These are phyloP conservation scores for Aciculoconidium aculeatum DNA, from an alignment of 805 yeast species.

Conservation along the genomic window DNA sequence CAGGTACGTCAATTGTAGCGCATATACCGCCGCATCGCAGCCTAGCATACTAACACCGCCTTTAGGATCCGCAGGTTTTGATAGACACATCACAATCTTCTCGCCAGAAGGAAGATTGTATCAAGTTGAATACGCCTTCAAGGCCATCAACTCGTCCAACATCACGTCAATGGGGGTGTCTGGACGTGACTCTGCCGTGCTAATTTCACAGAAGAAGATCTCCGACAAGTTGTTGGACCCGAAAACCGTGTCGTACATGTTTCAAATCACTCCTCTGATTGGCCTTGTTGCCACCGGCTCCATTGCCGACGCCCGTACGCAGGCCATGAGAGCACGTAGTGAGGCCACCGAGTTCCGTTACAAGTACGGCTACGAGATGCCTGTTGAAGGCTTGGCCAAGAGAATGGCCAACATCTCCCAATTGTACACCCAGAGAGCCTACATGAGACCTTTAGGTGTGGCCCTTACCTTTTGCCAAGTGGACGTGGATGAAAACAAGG, in stretches of 20 bases:
- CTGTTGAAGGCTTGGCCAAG: slow-evolving; percentile 86
- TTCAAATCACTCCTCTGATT: slow-evolving; percentile 70
- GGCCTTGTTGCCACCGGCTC: slow-evolving; percentile 95
- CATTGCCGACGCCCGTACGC: slow-evolving; percentile 90
- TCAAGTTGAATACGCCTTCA: slow-evolving; percentile 97
- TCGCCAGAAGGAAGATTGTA: slow-evolving; percentile 97
- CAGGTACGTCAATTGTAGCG: slow-evolving; percentile 17
- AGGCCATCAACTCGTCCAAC: slow-evolving; percentile 90
- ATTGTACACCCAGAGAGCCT: slow-evolving; percentile 94
- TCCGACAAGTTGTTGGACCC: slow-evolving; percentile 93
- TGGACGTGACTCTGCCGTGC: slow-evolving; percentile 81
- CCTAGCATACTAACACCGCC: slow-evolving; percentile 30
- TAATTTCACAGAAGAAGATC: slow-evolving; percentile 91
- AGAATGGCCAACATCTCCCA: slow-evolving; percentile 95
- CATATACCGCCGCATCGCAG: too few species aligned
- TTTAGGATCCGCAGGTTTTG: slow-evolving; percentile 85
- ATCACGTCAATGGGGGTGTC: slow-evolving; percentile 83
- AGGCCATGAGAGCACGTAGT: slow-evolving; percentile 84
- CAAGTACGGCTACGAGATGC: slow-evolving; percentile 95
- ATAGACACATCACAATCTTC: slow-evolving; percentile 96
- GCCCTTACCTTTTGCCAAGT: slow-evolving; percentile 82
- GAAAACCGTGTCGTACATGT: slow-evolving; percentile 77
- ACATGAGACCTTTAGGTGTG: slow-evolving; percentile 97
- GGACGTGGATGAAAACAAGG: slow-evolving; percentile 52
- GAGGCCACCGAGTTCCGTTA: slow-evolving; percentile 95